A percentile compares a stretch with the other conserved stretches of the same genome.
phyloP scores from a whole-genome alignment of 1,284 basidiomycete genomes.

The Naganishia liquefaciens region DNA sequence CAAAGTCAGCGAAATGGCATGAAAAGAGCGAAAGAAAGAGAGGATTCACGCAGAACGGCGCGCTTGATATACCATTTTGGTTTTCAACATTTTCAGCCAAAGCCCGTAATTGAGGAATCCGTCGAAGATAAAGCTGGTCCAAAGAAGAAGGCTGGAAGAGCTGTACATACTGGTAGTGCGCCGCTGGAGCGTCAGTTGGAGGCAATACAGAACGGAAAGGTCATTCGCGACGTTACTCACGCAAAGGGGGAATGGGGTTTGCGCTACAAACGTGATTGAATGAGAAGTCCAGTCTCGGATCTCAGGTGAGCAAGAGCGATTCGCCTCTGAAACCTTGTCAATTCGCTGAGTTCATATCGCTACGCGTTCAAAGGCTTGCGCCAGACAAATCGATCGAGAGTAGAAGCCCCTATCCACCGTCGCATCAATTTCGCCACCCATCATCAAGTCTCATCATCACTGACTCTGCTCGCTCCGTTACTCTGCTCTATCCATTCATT shows the following conservation, averaged over 20 bases:
- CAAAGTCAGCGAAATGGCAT: conserved; percentile 18
- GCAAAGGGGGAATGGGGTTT: conserved; percentile 30
- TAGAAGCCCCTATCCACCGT: conserved; percentile 1
- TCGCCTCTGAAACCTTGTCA: too few relatives aligned
- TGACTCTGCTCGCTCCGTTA: too few relatives aligned
- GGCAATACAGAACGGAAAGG: conserved; percentile 28
- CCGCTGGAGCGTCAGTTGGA: conserved; percentile 8
- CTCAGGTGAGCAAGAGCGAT: background rate
- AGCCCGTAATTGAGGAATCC: background rate
- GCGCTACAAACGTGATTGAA: conserved; percentile 11
- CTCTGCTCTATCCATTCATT: too few relatives aligned
- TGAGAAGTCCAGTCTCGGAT: background rate
- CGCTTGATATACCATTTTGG: conserved; percentile 28
- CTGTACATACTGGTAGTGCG: background rate
- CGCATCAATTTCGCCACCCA: too few relatives aligned
- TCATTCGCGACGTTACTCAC: conserved; percentile 27
- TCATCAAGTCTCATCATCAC: too few relatives aligned
- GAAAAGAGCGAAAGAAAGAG: conserved; percentile 21
- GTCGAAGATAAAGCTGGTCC: background rate
- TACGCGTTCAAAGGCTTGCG: too few relatives aligned
- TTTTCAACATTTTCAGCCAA: conserved; percentile 14
- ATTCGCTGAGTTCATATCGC: too few relatives aligned
- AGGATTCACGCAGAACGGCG: conserved; percentile 22
- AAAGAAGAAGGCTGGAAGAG: background rate
- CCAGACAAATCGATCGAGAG: too few relatives aligned